Percentiles rank a stretch among this genome's conserved stretches.
These are phyloP conservation scores for Sporothrix mexicana DNA, from an alignment of 2,329 filamentous ascomycete species.

Conservation along the genomic window DNA sequence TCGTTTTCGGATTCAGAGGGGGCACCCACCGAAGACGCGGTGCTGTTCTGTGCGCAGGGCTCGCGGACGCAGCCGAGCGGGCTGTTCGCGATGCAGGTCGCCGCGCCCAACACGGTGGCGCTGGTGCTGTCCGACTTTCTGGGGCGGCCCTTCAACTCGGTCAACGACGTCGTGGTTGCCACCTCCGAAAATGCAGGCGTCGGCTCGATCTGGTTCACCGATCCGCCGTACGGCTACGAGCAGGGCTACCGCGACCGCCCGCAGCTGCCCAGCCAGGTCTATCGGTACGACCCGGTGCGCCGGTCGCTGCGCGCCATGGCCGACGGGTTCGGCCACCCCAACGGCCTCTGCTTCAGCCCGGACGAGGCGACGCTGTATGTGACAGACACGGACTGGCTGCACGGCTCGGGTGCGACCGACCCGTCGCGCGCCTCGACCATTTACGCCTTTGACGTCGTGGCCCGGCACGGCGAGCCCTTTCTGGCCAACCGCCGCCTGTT, in stretches of 20 bases:
- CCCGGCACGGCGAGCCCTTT: slow-evolving; percentile 47
- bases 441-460: slow-evolving; percentile 55
- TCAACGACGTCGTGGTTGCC: slow-evolving; percentile 50
- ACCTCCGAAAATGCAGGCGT: slow-evolving; percentile 37
- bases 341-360: slow-evolving; percentile 49
- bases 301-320: slow-evolving; percentile 54
- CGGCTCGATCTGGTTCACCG: slow-evolving; percentile 56
- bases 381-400: slow-evolving; percentile 48
- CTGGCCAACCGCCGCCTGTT: slow-evolving; percentile 59
- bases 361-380: slow-evolving; percentile 51
- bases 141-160: slow-evolving; percentile 54
- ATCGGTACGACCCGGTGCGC: slow-evolving; percentile 51
- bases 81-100: slow-evolving; percentile 44
- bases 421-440: slow-evolving; percentile 39
- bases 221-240: slow-evolving; percentile 52
- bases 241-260: slow-evolving; percentile 52
- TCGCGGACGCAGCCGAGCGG: slow-evolving; percentile 44
- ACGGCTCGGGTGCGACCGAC: slow-evolving; percentile 42
- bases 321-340: slow-evolving; percentile 54
- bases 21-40: slow-evolving; percentile 45
- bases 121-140: slow-evolving; percentile 51
- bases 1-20: too few species aligned
- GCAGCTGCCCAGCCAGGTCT: slow-evolving; percentile 55
- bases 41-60: slow-evolving; percentile 41
- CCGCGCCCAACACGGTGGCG: slow-evolving; percentile 42